Conservation (phyloP, 305 asterid genomes). For the Fraxinus greggii region DNA sequence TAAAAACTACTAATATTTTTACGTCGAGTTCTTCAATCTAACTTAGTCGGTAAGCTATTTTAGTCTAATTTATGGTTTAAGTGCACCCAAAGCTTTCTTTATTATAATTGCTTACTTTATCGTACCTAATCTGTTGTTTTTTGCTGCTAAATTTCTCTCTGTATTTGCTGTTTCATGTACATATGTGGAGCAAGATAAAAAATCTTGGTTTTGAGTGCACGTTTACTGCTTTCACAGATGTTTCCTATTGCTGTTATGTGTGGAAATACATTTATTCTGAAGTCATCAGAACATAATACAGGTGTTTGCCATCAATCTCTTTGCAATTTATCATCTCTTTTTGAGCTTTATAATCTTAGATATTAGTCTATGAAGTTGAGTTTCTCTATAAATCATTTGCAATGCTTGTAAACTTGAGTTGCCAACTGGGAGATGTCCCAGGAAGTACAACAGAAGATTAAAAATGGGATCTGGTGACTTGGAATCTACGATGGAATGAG, state of each 20-base stretch:
- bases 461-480: not conserved
- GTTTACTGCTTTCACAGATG: conserved; percentile 37
- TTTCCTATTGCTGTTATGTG: conserved; percentile 52
- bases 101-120: not conserved
- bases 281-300: conserved; percentile 47
- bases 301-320: conserved; percentile 26
- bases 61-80: not conserved
- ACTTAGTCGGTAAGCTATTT: not conserved
- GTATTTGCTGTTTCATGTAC: conserved; percentile 6
- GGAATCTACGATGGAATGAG: not conserved
- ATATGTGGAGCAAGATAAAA: not conserved
- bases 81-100: not conserved
- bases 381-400: not conserved
- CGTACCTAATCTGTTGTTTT: not conserved
- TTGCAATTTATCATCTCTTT: not conserved
- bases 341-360: not conserved
- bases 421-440: not conserved
- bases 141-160: not conserved
- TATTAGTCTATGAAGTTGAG: not conserved
- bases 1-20: not conserved
- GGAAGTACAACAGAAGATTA: not conserved
- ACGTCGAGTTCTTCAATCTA: not conserved
- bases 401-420: conserved; percentile 1
- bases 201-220: conserved; percentile 2
- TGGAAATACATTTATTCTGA: conserved; percentile 51